Evolutionary conservation across 805 yeast species (phyloP).

Genomic region (Lachancea nothofagi): DNA sequence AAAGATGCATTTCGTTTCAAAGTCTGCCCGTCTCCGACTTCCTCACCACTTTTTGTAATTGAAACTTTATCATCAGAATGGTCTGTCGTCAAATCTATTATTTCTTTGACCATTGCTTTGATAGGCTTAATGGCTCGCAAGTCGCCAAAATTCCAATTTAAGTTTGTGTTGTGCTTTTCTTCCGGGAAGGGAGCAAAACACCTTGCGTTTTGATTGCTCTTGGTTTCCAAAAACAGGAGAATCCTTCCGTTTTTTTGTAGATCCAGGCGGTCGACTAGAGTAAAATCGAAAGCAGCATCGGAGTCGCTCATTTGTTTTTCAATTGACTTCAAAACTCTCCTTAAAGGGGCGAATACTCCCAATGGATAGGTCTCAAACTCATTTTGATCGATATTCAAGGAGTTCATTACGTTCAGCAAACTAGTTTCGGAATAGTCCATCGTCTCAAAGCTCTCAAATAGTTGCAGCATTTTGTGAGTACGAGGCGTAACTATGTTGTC

Average conservation of each 20-base stretch:
- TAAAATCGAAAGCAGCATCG: conserved; percentile 39
- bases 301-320: conserved; percentile 49
- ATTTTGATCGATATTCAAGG: conserved; percentile 44
- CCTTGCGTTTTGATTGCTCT: neutral
- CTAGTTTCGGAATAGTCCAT: conserved; percentile 46
- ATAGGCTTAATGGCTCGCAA: neutral
- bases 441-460: conserved; percentile 60
- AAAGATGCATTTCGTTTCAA: conserved; percentile 36
- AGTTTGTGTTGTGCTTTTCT: neutral
- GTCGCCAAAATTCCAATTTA: neutral
- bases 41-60: conserved; percentile 8
- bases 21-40: conserved; percentile 18
- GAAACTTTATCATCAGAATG: conserved; percentile 1
- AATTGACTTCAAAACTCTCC: conserved; percentile 50
- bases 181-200: neutral
- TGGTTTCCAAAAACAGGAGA: neutral
- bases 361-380: conserved; percentile 67
- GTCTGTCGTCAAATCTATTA: conserved; percentile 4
- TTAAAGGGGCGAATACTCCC: conserved; percentile 64
- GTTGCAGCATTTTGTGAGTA: conserved; percentile 49
- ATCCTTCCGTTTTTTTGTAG: conserved; percentile 6
- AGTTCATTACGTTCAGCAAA: conserved; percentile 57
- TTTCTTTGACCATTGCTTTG: conserved; percentile 4
- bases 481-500: conserved; percentile 63
- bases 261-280: conserved; percentile 29